Percentiles rank a stretch among this genome's conserved stretches.
These are phyloP conservation scores for Priceomyces melissophilus DNA, from an alignment of 805 yeast species.

Conservation along the genomic window DNA sequence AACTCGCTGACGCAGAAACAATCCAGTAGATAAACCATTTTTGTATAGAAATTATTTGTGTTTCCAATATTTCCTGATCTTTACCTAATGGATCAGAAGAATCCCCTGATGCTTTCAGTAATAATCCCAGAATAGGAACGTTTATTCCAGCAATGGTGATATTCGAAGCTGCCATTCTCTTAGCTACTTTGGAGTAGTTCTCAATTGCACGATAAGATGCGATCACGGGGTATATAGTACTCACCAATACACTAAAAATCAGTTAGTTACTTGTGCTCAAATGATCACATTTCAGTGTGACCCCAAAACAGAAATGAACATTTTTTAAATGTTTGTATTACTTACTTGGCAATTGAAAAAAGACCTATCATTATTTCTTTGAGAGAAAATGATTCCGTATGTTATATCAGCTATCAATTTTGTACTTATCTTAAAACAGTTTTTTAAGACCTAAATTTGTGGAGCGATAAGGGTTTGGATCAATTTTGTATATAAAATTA, in stretches of 20 bases:
- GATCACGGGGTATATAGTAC: constrained; percentile 54
- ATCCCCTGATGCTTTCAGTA: constrained; percentile 26
- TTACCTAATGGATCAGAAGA: constrained; percentile 7
- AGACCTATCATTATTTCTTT: constrained; percentile 11
- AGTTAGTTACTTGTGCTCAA: background rate
- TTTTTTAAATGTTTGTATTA: background rate
- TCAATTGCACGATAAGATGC: constrained; percentile 61
- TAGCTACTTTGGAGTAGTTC: constrained; percentile 28
- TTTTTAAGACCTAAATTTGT: constrained; percentile 1
- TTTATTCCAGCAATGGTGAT: constrained; percentile 36
- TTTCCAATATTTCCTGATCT: constrained; percentile 17
- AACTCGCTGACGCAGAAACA: constrained; percentile 43
- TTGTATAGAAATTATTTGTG: constrained; percentile 26
- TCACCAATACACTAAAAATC: constrained; percentile 27
- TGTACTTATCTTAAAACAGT: too few relatives aligned
- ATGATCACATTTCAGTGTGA: too few relatives aligned
- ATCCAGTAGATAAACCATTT: constrained; percentile 62
- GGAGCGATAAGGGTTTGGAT: constrained; percentile 8
- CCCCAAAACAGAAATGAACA: background rate
- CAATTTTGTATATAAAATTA: constrained; percentile 3
- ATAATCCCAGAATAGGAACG: constrained; percentile 36
- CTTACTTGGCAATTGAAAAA: constrained; percentile 10
- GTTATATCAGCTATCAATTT: background rate
- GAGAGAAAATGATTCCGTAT: background rate
- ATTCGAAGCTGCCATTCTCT: constrained; percentile 25